These are phyloP conservation scores for Syncephalastrum racemosum DNA, from an alignment of 371 early-diverging fungal genomes.

Conservation along the genomic window DNA sequence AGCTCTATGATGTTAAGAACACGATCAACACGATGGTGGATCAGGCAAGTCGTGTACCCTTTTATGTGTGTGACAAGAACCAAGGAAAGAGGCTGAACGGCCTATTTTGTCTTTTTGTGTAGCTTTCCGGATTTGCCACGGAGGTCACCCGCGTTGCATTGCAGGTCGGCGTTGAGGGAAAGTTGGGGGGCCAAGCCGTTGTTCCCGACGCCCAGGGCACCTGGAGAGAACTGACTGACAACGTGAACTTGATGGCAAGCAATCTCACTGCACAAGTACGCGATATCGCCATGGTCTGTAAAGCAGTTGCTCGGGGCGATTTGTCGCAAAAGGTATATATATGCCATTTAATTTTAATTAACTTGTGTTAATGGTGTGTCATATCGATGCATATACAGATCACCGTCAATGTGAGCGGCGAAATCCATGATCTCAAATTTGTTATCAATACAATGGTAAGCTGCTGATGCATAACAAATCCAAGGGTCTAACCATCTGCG, in stretches of 20 bases:
- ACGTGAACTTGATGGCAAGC: conserved; percentile 37
- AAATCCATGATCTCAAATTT: conserved; percentile 62
- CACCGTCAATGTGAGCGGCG: conserved; percentile 54
- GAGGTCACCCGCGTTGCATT: conserved; percentile 40
- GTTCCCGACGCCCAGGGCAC: conserved; percentile 51
- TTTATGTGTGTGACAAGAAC: no score
- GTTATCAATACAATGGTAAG: conserved; percentile 54
- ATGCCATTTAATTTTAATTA: no score
- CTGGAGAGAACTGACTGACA: conserved; percentile 55
- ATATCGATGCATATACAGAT: neutral
- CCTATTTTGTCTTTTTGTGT: neutral
- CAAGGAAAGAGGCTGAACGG: no score
- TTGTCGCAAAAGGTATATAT: conserved; percentile 29
- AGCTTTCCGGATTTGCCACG: conserved; percentile 21
- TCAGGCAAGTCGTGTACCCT: conserved; percentile 12
- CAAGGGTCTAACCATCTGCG: conserved; percentile 1
- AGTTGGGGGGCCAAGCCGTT: conserved; percentile 34
- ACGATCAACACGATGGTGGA: conserved; percentile 32
- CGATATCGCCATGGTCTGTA: conserved; percentile 24
- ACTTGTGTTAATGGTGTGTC: no score
- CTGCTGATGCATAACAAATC: conserved; percentile 16
- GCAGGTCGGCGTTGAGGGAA: conserved; percentile 52
- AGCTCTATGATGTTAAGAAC: conserved; percentile 29
- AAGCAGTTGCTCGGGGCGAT: conserved; percentile 40
- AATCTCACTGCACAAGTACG: conserved; percentile 28